Evolutionary conservation across 2,329 filamentous ascomycete genomes (phyloP), one percentile per base, ranked within the genome.

Genomic region (Fusarium proliferatum): DNA sequence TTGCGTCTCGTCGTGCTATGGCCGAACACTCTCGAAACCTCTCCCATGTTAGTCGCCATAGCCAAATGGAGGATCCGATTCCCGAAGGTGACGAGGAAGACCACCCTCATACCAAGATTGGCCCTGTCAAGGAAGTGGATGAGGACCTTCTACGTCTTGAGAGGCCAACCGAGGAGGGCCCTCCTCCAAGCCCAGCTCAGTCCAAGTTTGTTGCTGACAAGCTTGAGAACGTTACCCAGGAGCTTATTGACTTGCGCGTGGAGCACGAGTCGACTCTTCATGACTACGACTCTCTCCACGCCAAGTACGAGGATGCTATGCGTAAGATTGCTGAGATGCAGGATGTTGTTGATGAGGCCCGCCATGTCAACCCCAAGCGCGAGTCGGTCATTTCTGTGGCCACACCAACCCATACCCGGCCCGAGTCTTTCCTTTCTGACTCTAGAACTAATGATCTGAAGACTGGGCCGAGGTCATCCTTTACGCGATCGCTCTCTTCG

Each of bases 231-330:
- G 93, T 98, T 45, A 96, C 93, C 0, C 94, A 97, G 80, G 96
- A 99, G 83, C 91, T 99, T 5, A 89, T 97, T 64, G 94, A 96
- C 77, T 89, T 99, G 58, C 93, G 94, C 21, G 92, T 97, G 45
- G 95, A 98, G 82, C 96, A 99, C 77, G 96, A 98, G 81, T 86
- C 88, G 13, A 96, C 94, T 0, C 80, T 97, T 23, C 91, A 88
- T 72, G 94, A 98, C 66, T 96, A 92, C 77, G 93, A 97, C 72
- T 84, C 91, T 51, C 91, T 99, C 33, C 91, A 95, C 64, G 88
- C 91, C 75, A 98, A 97, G 82, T 99, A 99, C 77, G 94, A 97
- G 78, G 92, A 97, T 78, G 93, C 95, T 9, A 85, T 99, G 70
- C 92, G 92, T 53, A 91, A 93, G 15, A 82, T 99, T 46, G 92